Base-by-base conservation (phyloP, 1,284 basidiomycete species). In the Moniliella sp. region DNA sequence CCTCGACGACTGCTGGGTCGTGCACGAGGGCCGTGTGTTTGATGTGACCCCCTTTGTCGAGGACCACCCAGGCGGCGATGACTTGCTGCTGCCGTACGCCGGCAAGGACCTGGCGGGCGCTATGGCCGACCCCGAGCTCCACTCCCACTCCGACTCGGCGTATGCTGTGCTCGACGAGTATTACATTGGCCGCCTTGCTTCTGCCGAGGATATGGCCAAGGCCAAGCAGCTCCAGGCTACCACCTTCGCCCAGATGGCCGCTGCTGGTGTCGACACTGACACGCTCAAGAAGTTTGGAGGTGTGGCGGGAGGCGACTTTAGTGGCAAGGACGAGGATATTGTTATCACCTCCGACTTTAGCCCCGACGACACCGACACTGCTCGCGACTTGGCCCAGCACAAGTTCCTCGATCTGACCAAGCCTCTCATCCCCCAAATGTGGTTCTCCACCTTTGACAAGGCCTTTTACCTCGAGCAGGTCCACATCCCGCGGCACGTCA, bases 401-500 rank as follows among this genome's bases (percentile, higher is more conserved):
- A 70, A 81, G 57, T 99, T 99, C 64, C 67, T 99, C 41, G 88
- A 99, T 61, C 70, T 99, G 17, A 70, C 73, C 45, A 73, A 76
- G 60, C 83, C 91, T 2, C 63, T 99, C 40, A 64, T 93, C 46
- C 66, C 68, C 58, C 83, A 93, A 62, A 71, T 91, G 50, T 80
- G 76, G 74, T 64, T 73, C 40, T 70, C 72, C 18, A 78, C 79
- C 57, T 91, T 79, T 56, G 76, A 76, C 54, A 97, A 97, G 67
- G 73, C 78, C 14, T 97, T 91, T 61, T 97, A 97, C 62, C 68
- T 97, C 32, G 72, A 81, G 54, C 88, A 97, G 62, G 83, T 97
- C 0, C 88, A 97, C 62, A 88, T 62, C 80, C 88, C 37, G 4
- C 74, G 88, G 30, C 91, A 97, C 62, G 62, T 91, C 32, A 69